Base-by-base conservation (phyloP, 495 filamentous ascomycete genomes). In the Jackrogersella minutella region DNA sequence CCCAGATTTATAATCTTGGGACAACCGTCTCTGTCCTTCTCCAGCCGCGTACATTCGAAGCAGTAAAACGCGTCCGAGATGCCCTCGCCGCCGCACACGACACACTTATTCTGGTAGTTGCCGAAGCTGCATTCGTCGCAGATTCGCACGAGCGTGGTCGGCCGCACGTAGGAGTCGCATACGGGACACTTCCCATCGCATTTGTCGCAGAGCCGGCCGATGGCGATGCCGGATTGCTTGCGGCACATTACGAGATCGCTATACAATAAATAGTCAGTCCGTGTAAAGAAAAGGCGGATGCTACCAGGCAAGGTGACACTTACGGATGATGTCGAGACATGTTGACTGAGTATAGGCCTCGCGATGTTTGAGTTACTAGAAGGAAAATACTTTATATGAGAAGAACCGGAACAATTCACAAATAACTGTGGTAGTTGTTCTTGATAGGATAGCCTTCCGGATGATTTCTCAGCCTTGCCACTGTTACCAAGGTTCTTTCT, bases 1-100 rank as follows among this genome's bases (percentile, higher is more conserved):
- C 95, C 95, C 74, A 99, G 73, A 75, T 99, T 99, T 72, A 99
- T 97, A 80, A 99, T 99, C 86, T 99, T 99, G 34, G 95, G 95
- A 78, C 95, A 99, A 2, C 95, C 95, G 73, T 99, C 95, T 55
- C 95, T 85, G 75, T 99, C 95, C 78, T 98, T 98, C 77, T 99
- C 95, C 1, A 99, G 79, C 11, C 95, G 88, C 49, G 95, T 99
- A 77, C 95, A 99, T 76, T 99, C 96, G 74, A 97, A 98, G 84
- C 95, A 99, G 81, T 99, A 99, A 79, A 99, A 98, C n/a, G 95
- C 95, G 75, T 99, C 95, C 34, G 91, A 94, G 76, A 99, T 99
- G 13, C 95, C 95, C 82, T 99, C 95, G 66, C 95, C 95, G 79
- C 95, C 95, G 77, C 95, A 99, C 21, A 99, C 95, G 22, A 98